A percentile compares a stretch with the other conserved stretches of the same genome.
Evolutionary conservation across 352 stramenopile genomes (phyloP).

Genomic region (Pythium brassicae): DNA sequence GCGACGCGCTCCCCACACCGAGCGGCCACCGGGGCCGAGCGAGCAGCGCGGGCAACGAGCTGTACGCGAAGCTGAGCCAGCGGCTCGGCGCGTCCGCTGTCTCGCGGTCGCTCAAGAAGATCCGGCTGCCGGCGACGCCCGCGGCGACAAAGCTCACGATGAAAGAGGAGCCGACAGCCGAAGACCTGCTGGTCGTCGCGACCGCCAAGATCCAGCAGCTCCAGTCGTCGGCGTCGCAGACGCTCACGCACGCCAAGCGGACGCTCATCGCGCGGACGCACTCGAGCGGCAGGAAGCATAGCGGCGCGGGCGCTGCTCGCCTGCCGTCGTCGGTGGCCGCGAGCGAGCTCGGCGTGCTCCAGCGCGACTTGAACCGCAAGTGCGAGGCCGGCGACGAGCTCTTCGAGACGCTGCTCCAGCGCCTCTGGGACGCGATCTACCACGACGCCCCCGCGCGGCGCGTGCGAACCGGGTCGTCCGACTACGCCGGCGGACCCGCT

Average conservation of each 20-base stretch:
- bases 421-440: slow-evolving; percentile 66
- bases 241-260: slow-evolving; percentile 26
- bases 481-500: background rate
- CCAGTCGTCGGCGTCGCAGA: slow-evolving; percentile 29
- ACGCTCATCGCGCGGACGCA: slow-evolving; percentile 25
- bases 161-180: slow-evolving; percentile 53
- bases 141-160: slow-evolving; percentile 43
- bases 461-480: background rate
- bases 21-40: slow-evolving; percentile 1
- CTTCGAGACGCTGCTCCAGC: slow-evolving; percentile 57
- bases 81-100: slow-evolving; percentile 22
- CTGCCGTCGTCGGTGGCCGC: slow-evolving; percentile 33
- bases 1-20: background rate
- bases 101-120: slow-evolving; percentile 35
- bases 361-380: slow-evolving; percentile 62
- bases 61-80: slow-evolving; percentile 26
- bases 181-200: slow-evolving; percentile 57
- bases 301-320: background rate
- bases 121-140: slow-evolving; percentile 39
- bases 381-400: slow-evolving; percentile 50
- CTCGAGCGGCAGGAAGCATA: slow-evolving; percentile 4
- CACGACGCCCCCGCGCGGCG: slow-evolving; percentile 13
- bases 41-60: slow-evolving; percentile 10
- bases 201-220: slow-evolving; percentile 49
- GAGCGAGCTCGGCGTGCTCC: slow-evolving; percentile 44